phyloP scores from a whole-genome alignment of 306 rosid species.

The Betula pendula region DNA sequence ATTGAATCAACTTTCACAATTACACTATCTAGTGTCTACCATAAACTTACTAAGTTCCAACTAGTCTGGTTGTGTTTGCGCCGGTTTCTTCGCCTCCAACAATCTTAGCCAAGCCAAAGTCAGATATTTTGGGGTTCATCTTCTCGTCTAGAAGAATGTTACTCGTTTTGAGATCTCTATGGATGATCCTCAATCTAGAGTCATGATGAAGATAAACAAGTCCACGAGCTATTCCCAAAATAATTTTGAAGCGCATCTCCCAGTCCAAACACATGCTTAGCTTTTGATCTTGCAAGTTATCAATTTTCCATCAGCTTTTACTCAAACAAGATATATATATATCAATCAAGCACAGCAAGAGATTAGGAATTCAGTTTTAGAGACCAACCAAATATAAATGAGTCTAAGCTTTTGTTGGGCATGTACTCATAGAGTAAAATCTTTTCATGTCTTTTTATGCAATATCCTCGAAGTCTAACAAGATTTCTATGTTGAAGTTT shows the following conservation, averaged over 20 bases:
- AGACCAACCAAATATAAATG: constrained; percentile 46
- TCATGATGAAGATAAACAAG: constrained; percentile 42
- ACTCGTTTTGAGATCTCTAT: constrained; percentile 40
- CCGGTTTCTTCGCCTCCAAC: constrained; percentile 35
- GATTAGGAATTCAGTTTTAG: background rate
- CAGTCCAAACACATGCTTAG: constrained; percentile 31
- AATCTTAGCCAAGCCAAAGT: constrained; percentile 38
- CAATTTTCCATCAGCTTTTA: background rate
- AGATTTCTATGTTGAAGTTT: constrained; percentile 55
- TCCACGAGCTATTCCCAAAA: constrained; percentile 37
- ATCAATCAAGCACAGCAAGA: background rate
- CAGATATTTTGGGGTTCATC: constrained; percentile 40
- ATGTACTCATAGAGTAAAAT: constrained; percentile 49
- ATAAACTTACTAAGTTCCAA: constrained; percentile 36
- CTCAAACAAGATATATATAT: background rate
- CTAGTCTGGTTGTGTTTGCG: constrained; percentile 28
- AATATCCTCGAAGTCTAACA: constrained; percentile 47
- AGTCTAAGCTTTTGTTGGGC: constrained; percentile 55
- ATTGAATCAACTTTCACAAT: no score
- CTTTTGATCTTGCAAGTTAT: constrained; percentile 25
- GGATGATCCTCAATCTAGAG: constrained; percentile 33
- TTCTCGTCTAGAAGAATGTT: constrained; percentile 37
- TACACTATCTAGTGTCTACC: no score
- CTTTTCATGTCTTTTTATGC: constrained; percentile 42
- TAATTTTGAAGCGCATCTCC: constrained; percentile 42